Conservation (phyloP, 371 early-diverging fungal genomes). For the Apophysomyces trapeziformis region DNA sequence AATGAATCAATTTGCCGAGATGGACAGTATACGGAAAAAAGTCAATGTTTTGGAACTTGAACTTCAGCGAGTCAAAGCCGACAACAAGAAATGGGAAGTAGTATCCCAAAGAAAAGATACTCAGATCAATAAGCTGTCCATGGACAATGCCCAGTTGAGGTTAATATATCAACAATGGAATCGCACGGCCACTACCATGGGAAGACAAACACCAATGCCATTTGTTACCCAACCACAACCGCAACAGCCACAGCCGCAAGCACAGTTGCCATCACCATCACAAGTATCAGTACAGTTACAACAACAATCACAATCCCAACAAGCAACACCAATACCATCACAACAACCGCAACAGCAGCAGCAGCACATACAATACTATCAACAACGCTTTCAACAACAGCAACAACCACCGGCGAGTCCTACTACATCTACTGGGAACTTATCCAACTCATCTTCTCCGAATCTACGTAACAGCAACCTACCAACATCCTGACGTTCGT, state of each 20-base stretch:
- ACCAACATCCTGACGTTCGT: neutral
- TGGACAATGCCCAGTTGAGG: neutral
- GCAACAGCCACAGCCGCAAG: neutral
- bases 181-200: neutral
- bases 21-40: neutral
- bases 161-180: neutral
- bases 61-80: neutral
- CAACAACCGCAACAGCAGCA: no score
- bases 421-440: neutral
- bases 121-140: neutral
- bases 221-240: neutral
- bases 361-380: no score
- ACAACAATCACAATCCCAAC: neutral
- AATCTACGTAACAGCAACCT: neutral
- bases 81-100: neutral
- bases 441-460: neutral
- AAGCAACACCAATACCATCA: neutral
- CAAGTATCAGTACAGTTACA: neutral
- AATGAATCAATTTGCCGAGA: slow-evolving; percentile 1
- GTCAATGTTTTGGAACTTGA: slow-evolving; percentile 1
- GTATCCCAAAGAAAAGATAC: neutral
- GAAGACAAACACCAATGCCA: neutral
- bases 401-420: neutral
- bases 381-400: no score
- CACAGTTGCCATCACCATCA: neutral